Evolutionary conservation across 139 green algal genomes (phyloP), one percentile per base, ranked within the genome.

Genomic region (Chlorella sp.): DNA sequence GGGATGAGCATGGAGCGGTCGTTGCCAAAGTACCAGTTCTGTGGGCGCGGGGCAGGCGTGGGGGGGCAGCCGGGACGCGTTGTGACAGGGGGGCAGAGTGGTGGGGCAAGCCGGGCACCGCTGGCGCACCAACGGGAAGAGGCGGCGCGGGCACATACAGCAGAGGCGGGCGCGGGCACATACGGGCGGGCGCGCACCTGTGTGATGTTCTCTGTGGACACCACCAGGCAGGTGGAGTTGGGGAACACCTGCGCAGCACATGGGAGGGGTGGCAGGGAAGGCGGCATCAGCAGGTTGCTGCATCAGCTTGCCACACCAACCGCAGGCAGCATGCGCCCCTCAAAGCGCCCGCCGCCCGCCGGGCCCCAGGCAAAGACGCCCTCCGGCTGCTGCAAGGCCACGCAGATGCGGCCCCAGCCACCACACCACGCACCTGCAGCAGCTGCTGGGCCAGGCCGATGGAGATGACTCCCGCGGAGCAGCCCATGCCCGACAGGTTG

Each of bases 201-300:
- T 3, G 97, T 99, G 90, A 99, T 98, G 92, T 99, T 99, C 92
- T 99, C 97, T 0, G 97, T 99, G 68, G 86, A 94, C 7, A 99
- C 90, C 9, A 99, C 97, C 43, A 99, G 88, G 16, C 92, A 93
- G 56, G 92, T 93, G 24, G 89, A 90, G 83, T 90, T 91, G 54
- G 94, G 92, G 86, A 94, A 90, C 70, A 96, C 90, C 93, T 96
- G 93, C n/a, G n/a, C 46, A 83, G 32, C 20, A 81, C 4, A 24
- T 11, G 43, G 62, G 40, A 3, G 67, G 43, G 79, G 34, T 36
- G 43, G 51, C 7, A 11, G n/a, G n/a, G n/a, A n/a, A n/a, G n/a
- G n/a, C n/a, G n/a, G n/a, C n/a, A n/a, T n/a, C n/a, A n/a, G n/a
- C n/a, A n/a, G n/a, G 67, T 46, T 28, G 30, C 22, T 70, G 30